Base-by-base conservation (phyloP, 352 stramenopile species). In the Pythium phragmiticola region DNA sequence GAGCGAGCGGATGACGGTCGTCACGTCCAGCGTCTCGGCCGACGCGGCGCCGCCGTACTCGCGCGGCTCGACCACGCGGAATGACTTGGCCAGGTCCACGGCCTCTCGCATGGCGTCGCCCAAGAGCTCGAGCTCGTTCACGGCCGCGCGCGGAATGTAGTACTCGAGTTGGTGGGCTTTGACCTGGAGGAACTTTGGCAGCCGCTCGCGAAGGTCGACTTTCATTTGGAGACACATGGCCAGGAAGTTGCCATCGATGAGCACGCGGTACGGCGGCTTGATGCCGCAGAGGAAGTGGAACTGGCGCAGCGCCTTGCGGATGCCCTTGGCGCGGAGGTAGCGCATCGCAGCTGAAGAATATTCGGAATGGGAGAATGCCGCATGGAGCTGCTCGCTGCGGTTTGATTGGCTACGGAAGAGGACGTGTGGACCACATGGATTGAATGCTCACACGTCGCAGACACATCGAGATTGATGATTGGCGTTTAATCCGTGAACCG, bases 151-250 rank as follows among this genome's bases (percentile, higher is more conserved):
- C 23, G 87, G 76, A 60, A 94, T 87, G 66, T 81, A 89, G 48
- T 87, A 84, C 68, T 90, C 78, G 65, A 74, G 74, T 39, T 93
- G 78, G 70, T 86, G 70, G 23, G 73, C 65, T 66, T 92, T 92
- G 11, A 92, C 85, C 65, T 95, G 87, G 42, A 95, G 68, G 55
- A 92, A 88, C 67, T 90, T 91, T 54, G 87, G 78, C 68, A 95
- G 52, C 45, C 87, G 84, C 68, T 88, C 83, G 21, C 72, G 77
- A 28, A 94, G 66, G 68, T 92, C 81, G 30, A 95, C 81, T 60
- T 95, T 92, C 84, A 94, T 94, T 72, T 95, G 82, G 49, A 88
- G 60, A 67, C 84, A 93, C 83, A 95, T 92, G 54, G 82, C 87
- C 41, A 95, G 77, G 62, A 95, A 95, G 78, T 95, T 95, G 57